phyloP scores from a whole-genome alignment of 352 stramenopile genomes.

The Pythium scleroteichum region DNA sequence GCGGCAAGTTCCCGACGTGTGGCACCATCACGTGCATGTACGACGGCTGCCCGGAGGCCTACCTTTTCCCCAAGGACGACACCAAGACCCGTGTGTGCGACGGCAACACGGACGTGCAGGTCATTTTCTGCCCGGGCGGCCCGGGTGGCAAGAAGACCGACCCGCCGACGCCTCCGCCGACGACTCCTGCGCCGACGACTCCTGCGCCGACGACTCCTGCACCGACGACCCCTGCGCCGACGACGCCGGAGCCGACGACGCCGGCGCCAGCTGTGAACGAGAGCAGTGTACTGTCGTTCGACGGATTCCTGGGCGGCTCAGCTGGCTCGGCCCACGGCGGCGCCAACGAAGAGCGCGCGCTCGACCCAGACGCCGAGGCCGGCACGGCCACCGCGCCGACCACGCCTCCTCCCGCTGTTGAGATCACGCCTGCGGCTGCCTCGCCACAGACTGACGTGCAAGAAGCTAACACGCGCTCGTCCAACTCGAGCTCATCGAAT shows the following conservation, averaged over 20 bases:
- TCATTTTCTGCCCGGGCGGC: slow-evolving; percentile 59
- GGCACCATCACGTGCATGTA: slow-evolving; percentile 47
- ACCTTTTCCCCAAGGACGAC: slow-evolving; percentile 57
- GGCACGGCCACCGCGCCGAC: slow-evolving; percentile 3
- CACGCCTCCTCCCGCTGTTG: slow-evolving; percentile 16
- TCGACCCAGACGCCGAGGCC: slow-evolving; percentile 9
- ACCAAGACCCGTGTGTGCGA: slow-evolving; percentile 55
- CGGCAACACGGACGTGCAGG: slow-evolving; percentile 30
- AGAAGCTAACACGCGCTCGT: slow-evolving; percentile 40
- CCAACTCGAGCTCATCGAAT: not conserved
- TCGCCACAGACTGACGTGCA: slow-evolving; percentile 31
- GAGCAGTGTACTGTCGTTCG: slow-evolving; percentile 19
- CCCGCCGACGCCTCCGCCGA: slow-evolving; percentile 31
- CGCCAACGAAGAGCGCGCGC: slow-evolving; percentile 15
- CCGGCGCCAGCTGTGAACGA: slow-evolving; percentile 23
- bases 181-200: slow-evolving; percentile 33
- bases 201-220: slow-evolving; percentile 34
- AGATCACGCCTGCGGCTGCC: slow-evolving; percentile 18
- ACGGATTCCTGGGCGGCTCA: slow-evolving; percentile 23
- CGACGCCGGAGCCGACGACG: slow-evolving; percentile 31
- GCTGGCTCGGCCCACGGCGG: slow-evolving; percentile 15
- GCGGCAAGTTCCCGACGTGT: slow-evolving; percentile 37
- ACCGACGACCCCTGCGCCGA: slow-evolving; percentile 37
- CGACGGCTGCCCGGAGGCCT: slow-evolving; percentile 60
- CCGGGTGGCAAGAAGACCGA: slow-evolving; percentile 30